phyloP scores from a whole-genome alignment of 1,139 yeast genomes.

The Barnettozyma hawaiiensis region DNA sequence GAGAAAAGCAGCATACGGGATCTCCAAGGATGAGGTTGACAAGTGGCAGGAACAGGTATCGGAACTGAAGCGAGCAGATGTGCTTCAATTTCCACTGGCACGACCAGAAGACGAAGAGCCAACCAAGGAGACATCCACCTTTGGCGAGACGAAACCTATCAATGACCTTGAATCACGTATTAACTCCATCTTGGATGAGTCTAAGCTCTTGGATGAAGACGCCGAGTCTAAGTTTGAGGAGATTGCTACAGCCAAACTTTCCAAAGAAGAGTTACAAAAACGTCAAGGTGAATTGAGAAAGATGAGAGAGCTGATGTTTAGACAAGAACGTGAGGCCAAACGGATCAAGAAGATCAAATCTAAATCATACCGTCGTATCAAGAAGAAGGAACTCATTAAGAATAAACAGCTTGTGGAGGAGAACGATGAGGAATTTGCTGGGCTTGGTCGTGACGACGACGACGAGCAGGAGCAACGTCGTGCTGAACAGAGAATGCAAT shows the following conservation, averaged over 20 bases:
- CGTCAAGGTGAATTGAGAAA: constrained; percentile 78
- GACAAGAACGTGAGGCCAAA: constrained; percentile 88
- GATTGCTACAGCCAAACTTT: constrained; percentile 72
- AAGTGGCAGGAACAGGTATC: constrained; percentile 86
- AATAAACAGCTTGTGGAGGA: constrained; percentile 65
- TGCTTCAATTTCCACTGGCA: constrained; percentile 57
- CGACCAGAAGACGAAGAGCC: constrained; percentile 29
- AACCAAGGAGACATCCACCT: constrained; percentile 38
- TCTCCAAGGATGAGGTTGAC: constrained; percentile 78
- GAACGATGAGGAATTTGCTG: constrained; percentile 46
- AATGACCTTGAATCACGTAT: constrained; percentile 69
- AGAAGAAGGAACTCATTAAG: constrained; percentile 75
- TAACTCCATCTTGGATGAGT: constrained; percentile 52
- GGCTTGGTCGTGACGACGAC: constrained; percentile 50
- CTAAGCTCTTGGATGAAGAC: constrained; percentile 66
- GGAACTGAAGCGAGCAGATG: constrained; percentile 78
- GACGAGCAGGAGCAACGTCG: constrained; percentile 68
- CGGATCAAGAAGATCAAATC: constrained; percentile 93
- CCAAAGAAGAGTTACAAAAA: constrained; percentile 72
- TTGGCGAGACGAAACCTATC: constrained; percentile 38
- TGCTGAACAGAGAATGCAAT: constrained; percentile 88
- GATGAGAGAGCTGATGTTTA: constrained; percentile 94
- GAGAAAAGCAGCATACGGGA: constrained; percentile 84
- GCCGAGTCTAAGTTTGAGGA: constrained; percentile 83
- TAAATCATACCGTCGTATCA: constrained; percentile 78